phyloP scores from a whole-genome alignment of 441 rosid genomes.

The Dalechampia spathulata region DNA sequence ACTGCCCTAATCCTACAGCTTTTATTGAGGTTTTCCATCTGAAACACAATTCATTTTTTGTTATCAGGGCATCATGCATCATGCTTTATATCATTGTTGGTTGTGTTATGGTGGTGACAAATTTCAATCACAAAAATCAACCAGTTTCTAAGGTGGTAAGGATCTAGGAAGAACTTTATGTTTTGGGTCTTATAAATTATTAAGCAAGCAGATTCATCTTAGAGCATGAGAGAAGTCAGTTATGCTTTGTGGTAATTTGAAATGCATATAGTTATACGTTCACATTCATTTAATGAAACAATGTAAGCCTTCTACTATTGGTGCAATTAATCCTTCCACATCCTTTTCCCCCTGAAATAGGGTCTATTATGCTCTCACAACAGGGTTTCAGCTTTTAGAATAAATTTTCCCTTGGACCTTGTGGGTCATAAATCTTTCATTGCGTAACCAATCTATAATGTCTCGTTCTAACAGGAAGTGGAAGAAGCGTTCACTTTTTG shows the following conservation, averaged over 20 bases:
- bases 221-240: background rate
- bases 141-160: background rate
- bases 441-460: constrained; percentile 1
- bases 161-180: background rate
- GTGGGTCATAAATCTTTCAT: background rate
- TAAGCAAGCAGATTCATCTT: background rate
- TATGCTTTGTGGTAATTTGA: background rate
- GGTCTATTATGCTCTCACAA: background rate
- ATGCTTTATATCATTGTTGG: constrained; percentile 2
- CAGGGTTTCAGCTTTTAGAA: background rate
- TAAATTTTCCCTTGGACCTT: no score
- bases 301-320: no score
- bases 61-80: no score
- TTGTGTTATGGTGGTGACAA: background rate
- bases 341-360: no score
- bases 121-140: no score
- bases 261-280: background rate
- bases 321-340: no score
- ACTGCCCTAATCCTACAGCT: constrained; percentile 90
- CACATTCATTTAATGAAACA: background rate
- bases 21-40: constrained; percentile 62
- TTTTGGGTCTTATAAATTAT: background rate
- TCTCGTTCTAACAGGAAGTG: constrained; percentile 59
- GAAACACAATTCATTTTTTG: background rate
- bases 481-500: constrained; percentile 83